These are phyloP conservation scores for Pulicaria dysenterica DNA, from an alignment of 129 eudicot species.

Conservation along the genomic window DNA sequence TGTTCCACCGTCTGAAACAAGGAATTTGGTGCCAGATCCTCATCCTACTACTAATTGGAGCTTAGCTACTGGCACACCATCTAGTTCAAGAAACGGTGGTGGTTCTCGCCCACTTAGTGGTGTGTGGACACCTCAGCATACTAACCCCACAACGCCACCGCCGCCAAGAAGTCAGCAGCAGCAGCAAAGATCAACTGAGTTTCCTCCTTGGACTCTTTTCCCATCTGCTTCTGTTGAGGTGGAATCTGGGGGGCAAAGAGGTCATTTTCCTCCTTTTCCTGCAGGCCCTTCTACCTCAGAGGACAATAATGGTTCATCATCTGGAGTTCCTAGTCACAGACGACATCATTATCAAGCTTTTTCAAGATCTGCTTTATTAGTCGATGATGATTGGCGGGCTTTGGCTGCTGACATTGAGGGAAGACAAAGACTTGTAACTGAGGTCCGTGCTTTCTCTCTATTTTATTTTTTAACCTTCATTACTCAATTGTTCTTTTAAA, in stretches of 20 bases:
- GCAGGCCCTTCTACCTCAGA: constrained; percentile 47
- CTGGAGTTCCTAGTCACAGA: constrained; percentile 41
- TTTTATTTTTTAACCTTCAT: neutral
- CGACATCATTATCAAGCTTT: constrained; percentile 43
- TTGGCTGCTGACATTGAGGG: constrained; percentile 68
- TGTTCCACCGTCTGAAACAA: constrained; percentile 49
- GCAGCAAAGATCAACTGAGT: constrained; percentile 43
- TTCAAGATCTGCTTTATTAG: constrained; percentile 45
- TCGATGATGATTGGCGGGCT: constrained; percentile 74
- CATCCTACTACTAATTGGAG: constrained; percentile 41
- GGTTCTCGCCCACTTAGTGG: constrained; percentile 39
- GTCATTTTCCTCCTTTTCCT: constrained; percentile 34
- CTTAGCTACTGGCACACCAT: constrained; percentile 42
- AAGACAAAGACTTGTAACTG: constrained; percentile 75
- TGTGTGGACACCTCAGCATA: constrained; percentile 48
- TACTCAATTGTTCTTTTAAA: no score
- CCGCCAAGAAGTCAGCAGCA: neutral
- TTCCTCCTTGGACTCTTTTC: constrained; percentile 58
- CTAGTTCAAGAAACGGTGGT: constrained; percentile 39
- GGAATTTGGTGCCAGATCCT: constrained; percentile 56
- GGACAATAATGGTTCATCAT: constrained; percentile 40
- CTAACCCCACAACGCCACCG: constrained; percentile 36
- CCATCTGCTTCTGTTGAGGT: constrained; percentile 53
- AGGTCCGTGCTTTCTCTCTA: constrained; percentile 36
- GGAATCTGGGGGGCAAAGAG: constrained; percentile 56